Base-by-base conservation (phyloP, 176 grass and related monocot genomes). In the Oryza punctata region DNA sequence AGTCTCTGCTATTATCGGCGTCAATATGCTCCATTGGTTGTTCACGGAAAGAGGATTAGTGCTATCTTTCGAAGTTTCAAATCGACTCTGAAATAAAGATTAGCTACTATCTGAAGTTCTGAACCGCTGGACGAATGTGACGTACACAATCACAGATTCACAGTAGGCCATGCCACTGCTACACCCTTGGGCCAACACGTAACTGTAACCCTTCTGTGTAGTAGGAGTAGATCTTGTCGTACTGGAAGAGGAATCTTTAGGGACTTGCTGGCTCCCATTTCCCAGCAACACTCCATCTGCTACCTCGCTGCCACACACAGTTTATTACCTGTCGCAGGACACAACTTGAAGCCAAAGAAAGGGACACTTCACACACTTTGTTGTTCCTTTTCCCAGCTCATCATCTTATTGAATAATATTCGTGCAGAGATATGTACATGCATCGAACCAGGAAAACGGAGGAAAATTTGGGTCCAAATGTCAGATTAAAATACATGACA, bases 401-500 rank as follows among this genome's bases (percentile, higher is more conserved):
- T 19, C 29, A 13, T 63, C 61, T 85, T 63, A 65, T 49, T 65
- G 24, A 84, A 49, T 45, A 16, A 46, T 50, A 70, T 64, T 81
- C 25, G 33, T 33, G 25, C 71, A 35, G 59, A 16, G 19, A 68
- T 90, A 52, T 78, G 66, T 82, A 73, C 83, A 83, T 13, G 11
- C 3, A 78, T 76, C 70, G n/a, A 61, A 61, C 8, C 57, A 61
- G 54, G 57, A 89, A 89, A 82, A 82, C n/a, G 41, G n/a, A 68
- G 11, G 26, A 32, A 73, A 44, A 23, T 12, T 46, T 37, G 29
- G 75, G 64, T 75, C 84, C 84, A 74, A 87, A 90, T 90, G 88
- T 80, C 88, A 80, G 63, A 90, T 63, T 83, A 84, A 87, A 87
- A 87, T 74, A 80, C 57, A 54, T 75, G 85, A 75, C 89, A 90